Conservation (phyloP, 441 rosid genomes). For the Lepidium campestre region DNA sequence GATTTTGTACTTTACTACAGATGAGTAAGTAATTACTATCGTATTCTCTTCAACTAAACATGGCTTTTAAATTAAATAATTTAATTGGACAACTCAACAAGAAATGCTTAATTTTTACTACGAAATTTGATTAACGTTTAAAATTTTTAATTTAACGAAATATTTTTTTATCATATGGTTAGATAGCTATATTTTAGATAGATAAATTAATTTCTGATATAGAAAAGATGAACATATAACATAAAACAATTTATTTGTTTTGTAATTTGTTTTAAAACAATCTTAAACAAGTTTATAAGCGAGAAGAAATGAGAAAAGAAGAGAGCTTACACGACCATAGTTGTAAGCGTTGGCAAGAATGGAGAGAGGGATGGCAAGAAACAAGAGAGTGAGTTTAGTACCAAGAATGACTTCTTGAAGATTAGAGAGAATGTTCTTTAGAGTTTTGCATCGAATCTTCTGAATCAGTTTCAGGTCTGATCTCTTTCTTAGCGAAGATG, state of each 20-base stretch:
- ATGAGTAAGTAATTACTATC: too few species aligned
- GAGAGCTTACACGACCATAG: conserved; percentile 37
- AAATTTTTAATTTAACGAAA: too few species aligned
- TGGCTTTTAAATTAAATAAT: too few species aligned
- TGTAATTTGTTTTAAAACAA: too few species aligned
- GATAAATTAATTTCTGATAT: too few species aligned
- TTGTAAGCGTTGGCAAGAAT: conserved; percentile 35
- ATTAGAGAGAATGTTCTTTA: conserved; percentile 39
- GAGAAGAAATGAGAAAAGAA: neutral
- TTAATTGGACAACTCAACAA: neutral
- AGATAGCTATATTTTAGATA: too few species aligned
- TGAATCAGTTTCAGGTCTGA: conserved; percentile 42
- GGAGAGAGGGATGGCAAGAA: conserved; percentile 56
- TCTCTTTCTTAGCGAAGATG: conserved; percentile 41
- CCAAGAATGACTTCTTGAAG: conserved; percentile 57
- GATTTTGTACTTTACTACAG: neutral
- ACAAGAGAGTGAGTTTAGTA: conserved; percentile 55
- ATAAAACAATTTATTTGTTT: too few species aligned
- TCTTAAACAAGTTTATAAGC: too few species aligned
- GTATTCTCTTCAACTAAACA: neutral
- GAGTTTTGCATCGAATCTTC: conserved; percentile 29
- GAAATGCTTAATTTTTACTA: neutral
- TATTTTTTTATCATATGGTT: too few species aligned
- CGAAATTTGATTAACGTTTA: too few species aligned
- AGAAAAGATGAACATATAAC: too few species aligned